A percentile compares a stretch with the other conserved stretches of the same genome.
These are phyloP conservation scores for Caulochytrium protostelioides DNA, from an alignment of 371 early-diverging fungal genomes.

Conservation along the genomic window DNA sequence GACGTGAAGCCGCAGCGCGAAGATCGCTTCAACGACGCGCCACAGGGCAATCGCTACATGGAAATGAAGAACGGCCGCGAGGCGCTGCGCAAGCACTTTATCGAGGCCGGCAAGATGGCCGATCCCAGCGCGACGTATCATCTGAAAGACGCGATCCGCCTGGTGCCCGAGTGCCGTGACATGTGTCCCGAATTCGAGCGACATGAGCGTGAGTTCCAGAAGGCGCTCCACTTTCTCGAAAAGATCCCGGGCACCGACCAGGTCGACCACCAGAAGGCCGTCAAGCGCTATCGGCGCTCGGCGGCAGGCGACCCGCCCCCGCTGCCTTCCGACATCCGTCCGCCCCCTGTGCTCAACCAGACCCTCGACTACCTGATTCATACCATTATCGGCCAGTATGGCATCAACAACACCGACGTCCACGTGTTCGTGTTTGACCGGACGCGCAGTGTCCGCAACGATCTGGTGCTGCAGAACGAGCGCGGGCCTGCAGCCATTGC, in stretches of 20 bases:
- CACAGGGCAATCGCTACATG: slow-evolving; percentile 3
- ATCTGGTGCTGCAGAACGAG: slow-evolving; percentile 66
- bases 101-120: slow-evolving; percentile 25
- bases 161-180: slow-evolving; percentile 55
- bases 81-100: slow-evolving; percentile 11
- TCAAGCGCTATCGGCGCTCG: slow-evolving; percentile 67
- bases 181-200: slow-evolving; percentile 83
- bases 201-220: slow-evolving; percentile 60
- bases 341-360: slow-evolving; percentile 42
- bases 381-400: slow-evolving; percentile 23
- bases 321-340: slow-evolving; percentile 72
- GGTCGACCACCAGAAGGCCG: slow-evolving; percentile 40
- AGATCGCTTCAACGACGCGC: background rate
- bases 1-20: background rate
- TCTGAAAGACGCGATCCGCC: slow-evolving; percentile 41
- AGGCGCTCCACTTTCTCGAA: slow-evolving; percentile 48
- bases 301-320: slow-evolving; percentile 74
- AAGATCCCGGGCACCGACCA: slow-evolving; percentile 28
- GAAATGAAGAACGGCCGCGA: slow-evolving; percentile 10
- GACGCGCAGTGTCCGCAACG: slow-evolving; percentile 63
- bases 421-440: slow-evolving; percentile 77
- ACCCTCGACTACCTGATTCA: slow-evolving; percentile 61
- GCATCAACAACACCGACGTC: slow-evolving; percentile 32
- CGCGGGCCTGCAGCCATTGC: slow-evolving; percentile 40
- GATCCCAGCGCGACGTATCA: slow-evolving; percentile 31